These are phyloP conservation scores for Hortiboletus rubellus DNA, from an alignment of 1,284 basidiomycete genomes.

Conservation along the genomic window DNA sequence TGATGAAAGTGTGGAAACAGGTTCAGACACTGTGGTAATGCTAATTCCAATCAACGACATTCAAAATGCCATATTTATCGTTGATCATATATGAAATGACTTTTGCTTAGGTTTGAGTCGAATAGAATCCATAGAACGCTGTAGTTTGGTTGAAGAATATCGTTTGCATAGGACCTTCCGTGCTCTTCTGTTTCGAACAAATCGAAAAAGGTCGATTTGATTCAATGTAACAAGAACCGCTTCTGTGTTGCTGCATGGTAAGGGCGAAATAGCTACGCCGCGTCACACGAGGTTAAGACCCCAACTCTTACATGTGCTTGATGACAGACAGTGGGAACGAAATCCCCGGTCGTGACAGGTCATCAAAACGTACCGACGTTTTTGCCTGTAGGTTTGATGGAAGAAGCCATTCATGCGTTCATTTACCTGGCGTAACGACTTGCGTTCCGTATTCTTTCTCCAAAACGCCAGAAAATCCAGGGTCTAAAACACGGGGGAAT, in stretches of 20 bases:
- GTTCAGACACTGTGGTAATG: conserved; percentile 31
- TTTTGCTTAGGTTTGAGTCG: neutral
- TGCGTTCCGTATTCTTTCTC: conserved; percentile 27
- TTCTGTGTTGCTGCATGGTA: too few relatives aligned
- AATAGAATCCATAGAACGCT: neutral
- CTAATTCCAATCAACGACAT: neutral
- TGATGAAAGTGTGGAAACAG: conserved; percentile 59
- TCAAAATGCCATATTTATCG: neutral
- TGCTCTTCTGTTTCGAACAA: too few relatives aligned
- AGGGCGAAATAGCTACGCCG: too few relatives aligned
- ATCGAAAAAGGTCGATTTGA: too few relatives aligned
- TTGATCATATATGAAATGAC: conserved; percentile 1
- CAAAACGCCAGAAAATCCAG: conserved; percentile 29
- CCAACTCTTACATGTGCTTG: too few relatives aligned
- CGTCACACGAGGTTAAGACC: too few relatives aligned
- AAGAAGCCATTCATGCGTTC: neutral
- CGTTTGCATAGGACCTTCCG: neutral
- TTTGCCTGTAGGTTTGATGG: too few relatives aligned
- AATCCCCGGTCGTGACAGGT: too few relatives aligned
- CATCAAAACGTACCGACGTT: neutral
- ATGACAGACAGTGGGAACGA: too few relatives aligned
- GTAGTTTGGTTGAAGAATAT: neutral
- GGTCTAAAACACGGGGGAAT: conserved; percentile 10
- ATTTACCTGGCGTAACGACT: conserved; percentile 17
- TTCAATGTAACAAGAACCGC: too few relatives aligned